Conservation (phyloP, 805 yeast genomes). For the Dipodascus geniculatus region DNA sequence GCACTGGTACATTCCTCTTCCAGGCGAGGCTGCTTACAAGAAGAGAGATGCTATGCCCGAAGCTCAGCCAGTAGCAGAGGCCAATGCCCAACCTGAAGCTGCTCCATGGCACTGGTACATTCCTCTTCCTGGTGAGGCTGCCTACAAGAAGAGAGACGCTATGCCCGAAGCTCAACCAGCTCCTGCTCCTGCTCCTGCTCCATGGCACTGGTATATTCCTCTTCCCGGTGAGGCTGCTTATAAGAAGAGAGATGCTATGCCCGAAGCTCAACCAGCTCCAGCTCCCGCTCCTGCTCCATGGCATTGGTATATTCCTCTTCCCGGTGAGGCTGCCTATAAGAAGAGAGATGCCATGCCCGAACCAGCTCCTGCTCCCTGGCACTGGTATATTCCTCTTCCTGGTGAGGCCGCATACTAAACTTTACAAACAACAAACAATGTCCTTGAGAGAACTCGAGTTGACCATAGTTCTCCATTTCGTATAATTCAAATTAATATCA, state of each 20-base stretch:
- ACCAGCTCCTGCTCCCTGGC: neutral
- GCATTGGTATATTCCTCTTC: neutral
- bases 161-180: neutral
- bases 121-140: neutral
- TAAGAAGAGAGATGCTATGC: neutral
- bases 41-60: neutral
- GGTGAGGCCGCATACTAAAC: neutral
- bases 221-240: neutral
- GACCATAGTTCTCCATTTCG: too few species aligned
- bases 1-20: neutral
- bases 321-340: neutral
- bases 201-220: neutral
- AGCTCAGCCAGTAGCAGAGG: neutral
- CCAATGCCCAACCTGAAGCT: neutral
- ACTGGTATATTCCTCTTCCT: neutral
- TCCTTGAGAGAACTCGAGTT: neutral
- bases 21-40: neutral
- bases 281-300: neutral
- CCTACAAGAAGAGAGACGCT: neutral
- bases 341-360: neutral
- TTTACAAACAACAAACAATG: neutral
- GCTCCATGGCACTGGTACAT: conserved; percentile 1
- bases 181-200: neutral
- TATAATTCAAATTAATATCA: too few species aligned
- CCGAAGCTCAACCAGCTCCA: neutral